Evolutionary conservation across 257 asterid species (phyloP).

Genomic region (Anisodus tanguticus): DNA sequence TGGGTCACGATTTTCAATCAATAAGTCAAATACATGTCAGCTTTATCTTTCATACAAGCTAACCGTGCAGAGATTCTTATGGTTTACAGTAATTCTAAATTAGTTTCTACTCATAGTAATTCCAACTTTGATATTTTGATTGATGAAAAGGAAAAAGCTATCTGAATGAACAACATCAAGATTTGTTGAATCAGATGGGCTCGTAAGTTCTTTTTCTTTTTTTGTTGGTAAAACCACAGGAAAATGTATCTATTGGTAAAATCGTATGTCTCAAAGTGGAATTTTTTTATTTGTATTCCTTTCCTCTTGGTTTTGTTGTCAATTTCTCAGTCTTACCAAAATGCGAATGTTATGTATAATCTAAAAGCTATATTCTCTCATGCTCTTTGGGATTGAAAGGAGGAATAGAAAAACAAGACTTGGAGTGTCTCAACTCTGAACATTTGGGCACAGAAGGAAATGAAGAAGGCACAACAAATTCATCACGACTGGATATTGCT

Average conservation of each 20-base stretch:
- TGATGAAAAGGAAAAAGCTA: slow-evolving; percentile 16
- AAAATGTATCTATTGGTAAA: background rate
- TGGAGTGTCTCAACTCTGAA: slow-evolving; percentile 31
- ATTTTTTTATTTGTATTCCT: background rate
- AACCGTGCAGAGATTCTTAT: background rate
- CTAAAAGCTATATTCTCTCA: slow-evolving; percentile 10
- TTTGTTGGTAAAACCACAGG: slow-evolving; percentile 1
- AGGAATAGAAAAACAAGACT: slow-evolving; percentile 34
- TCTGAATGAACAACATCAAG: background rate
- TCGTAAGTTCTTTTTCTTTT: background rate
- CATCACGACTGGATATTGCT: slow-evolving; percentile 44
- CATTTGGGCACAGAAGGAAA: slow-evolving; percentile 31
- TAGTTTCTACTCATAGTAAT: slow-evolving; percentile 2
- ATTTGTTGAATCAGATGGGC: background rate
- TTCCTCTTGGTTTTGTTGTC: background rate
- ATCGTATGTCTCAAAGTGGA: background rate
- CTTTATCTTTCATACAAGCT: slow-evolving; percentile 11
- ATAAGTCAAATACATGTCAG: too few species aligned
- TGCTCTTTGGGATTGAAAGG: slow-evolving; percentile 26
- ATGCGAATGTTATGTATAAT: background rate
- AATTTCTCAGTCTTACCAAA: background rate
- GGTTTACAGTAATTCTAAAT: background rate
- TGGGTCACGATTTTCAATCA: background rate
- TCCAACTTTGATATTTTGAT: background rate
- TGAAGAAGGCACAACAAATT: slow-evolving; percentile 22